Conservation (phyloP, 768 basidiomycete genomes). For the Tylopilus plumbeoviolaceoides region DNA sequence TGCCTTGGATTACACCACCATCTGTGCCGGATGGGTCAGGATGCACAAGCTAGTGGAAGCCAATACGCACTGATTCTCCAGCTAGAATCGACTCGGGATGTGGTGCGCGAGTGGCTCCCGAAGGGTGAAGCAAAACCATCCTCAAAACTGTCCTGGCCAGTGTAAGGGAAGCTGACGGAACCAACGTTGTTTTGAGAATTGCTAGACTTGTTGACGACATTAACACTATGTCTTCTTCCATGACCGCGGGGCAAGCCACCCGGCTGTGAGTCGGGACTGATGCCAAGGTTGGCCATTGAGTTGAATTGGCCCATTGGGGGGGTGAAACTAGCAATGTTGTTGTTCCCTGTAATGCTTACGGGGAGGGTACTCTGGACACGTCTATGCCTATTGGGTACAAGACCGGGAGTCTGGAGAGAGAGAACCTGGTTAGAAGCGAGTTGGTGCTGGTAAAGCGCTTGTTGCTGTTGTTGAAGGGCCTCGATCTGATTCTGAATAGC, state of each 20-base stretch:
- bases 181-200: constrained; percentile 42
- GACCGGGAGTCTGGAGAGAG: constrained; percentile 72
- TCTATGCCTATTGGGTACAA: constrained; percentile 70
- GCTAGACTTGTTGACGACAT: constrained; percentile 75
- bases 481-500: constrained; percentile 90
- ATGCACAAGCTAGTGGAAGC: background rate
- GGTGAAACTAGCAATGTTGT: constrained; percentile 31
- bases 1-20: constrained; percentile 67
- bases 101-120: constrained; percentile 70
- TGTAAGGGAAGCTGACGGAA: constrained; percentile 49
- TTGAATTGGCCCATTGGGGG: constrained; percentile 63
- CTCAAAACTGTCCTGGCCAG: constrained; percentile 65
- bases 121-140: constrained; percentile 70
- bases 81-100: constrained; percentile 73
- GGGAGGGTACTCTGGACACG: constrained; percentile 87
- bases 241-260: constrained; percentile 76
- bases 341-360: constrained; percentile 45
- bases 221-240: constrained; percentile 87
- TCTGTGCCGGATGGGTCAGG: constrained; percentile 38
- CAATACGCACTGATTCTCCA: constrained; percentile 81
- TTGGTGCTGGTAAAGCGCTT: constrained; percentile 86
- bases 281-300: constrained; percentile 44
- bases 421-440: constrained; percentile 84
- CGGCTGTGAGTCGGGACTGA: constrained; percentile 62
- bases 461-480: constrained; percentile 85